Evolutionary conservation across 2,329 filamentous ascomycete genomes (phyloP).

Genomic region (Thermothelomyces thermophilus): DNA sequence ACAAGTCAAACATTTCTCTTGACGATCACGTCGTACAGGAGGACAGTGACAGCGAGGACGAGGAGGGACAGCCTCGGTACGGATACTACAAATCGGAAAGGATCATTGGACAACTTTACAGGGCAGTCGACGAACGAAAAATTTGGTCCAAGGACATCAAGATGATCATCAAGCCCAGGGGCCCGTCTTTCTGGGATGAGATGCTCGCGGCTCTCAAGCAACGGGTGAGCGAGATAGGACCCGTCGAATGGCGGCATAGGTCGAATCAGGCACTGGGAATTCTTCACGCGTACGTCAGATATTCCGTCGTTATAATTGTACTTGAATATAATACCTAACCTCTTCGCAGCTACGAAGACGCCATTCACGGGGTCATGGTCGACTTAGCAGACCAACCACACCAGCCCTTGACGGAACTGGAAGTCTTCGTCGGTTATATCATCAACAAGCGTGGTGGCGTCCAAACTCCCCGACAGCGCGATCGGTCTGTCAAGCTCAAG

Average conservation of each 20-base stretch:
- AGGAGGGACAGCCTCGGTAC: constrained; percentile 45
- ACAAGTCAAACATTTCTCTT: constrained; percentile 38
- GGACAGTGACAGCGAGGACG: constrained; percentile 37
- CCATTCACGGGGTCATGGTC: constrained; percentile 36
- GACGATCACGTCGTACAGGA: constrained; percentile 26
- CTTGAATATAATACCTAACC: no score
- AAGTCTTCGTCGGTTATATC: constrained; percentile 52
- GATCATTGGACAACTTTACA: constrained; percentile 63
- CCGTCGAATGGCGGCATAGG: constrained; percentile 31
- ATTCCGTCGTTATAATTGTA: no score
- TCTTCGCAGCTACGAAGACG: constrained; percentile 40
- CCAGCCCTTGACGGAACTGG: constrained; percentile 41
- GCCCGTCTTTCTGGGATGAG: constrained; percentile 37
- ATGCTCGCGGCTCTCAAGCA: constrained; percentile 30
- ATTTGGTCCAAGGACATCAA: constrained; percentile 52
- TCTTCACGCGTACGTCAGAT: constrained; percentile 38
- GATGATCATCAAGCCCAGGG: constrained; percentile 23
- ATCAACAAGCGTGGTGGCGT: constrained; percentile 43
- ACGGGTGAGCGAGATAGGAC: constrained; percentile 28
- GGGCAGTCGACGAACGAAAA: constrained; percentile 63
- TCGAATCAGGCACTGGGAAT: constrained; percentile 38
- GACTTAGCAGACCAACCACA: constrained; percentile 41
- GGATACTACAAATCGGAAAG: constrained; percentile 64
- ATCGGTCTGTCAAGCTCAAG: constrained; percentile 44
- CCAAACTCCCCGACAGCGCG: constrained; percentile 45